phyloP scores from a whole-genome alignment of 148 eudicot species.

The Persicaria maculosa region DNA sequence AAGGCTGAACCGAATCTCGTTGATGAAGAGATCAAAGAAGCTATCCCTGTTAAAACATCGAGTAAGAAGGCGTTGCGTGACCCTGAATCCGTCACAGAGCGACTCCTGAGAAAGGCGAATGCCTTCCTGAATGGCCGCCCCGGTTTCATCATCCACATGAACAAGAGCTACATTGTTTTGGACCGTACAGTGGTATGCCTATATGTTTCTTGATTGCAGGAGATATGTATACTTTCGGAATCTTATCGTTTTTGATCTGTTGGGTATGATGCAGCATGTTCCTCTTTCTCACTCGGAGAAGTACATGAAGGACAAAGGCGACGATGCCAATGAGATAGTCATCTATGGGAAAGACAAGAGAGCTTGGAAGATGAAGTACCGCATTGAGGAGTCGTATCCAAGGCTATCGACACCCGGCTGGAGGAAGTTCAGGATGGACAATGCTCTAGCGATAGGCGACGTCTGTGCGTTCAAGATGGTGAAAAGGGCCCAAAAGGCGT shows the following conservation, averaged over 20 bases:
- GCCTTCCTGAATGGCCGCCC: neutral
- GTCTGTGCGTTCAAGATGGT: neutral
- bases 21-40: neutral
- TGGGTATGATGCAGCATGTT: neutral
- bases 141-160: neutral
- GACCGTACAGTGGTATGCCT: neutral
- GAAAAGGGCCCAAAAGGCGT: constrained; percentile 67
- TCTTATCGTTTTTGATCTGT: neutral
- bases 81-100: too few species aligned
- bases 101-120: neutral
- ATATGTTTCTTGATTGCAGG: too few species aligned
- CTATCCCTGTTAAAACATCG: neutral
- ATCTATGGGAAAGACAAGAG: neutral
- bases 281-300: neutral
- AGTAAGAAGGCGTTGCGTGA: too few species aligned
- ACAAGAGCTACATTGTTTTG: neutral
- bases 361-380: neutral
- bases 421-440: too few species aligned
- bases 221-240: neutral
- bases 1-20: too few species aligned
- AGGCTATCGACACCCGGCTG: neutral
- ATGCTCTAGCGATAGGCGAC: too few species aligned
- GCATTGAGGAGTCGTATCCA: neutral
- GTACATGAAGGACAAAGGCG: neutral
- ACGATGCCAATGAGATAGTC: neutral